Base-by-base conservation (phyloP, 495 filamentous ascomycete species). In the Neurospora sp. region DNA sequence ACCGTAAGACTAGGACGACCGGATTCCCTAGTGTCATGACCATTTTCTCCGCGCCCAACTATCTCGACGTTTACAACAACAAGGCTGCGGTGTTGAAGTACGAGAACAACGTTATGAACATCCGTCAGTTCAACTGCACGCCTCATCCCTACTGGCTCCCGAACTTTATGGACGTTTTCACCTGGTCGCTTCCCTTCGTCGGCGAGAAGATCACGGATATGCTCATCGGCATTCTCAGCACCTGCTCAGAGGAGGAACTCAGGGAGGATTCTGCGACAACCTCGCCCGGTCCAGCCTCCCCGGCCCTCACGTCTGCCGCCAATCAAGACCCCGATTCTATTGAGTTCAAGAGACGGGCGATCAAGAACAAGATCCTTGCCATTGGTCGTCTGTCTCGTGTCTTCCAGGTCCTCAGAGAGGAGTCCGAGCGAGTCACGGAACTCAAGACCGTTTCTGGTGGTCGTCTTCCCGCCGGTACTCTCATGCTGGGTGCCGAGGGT, bases 81-180 rank as follows among this genome's bases (percentile, higher is more conserved):
- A 99, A 99, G 83, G 96, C 96, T 1, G 96, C 96, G 0, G 96
- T 99, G 27, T 85, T 99, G 73, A 99, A 99, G 81, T 99, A 99
- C 80, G 96, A 99, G 81, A 99, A 99, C 83, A 99, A 99, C 79
- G 96, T 99, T 72, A 99, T 99, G 96, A 99, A 99, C 86, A 99
- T 99, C 79, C 89, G 96, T 39, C 96, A 99, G 80, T 99, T 99
- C 84, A 99, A 99, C 83, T 99, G 96, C 89, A 98, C 96, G 40
- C 96, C 96, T 8, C 96, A 99, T 82, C 96, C 96, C 18, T 99
- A 98, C 83, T 99, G 96, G 96, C 89, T 99, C 42, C 96, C 96
- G 65, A 99, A 99, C 83, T 99, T 99, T 81, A 99, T 99, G 96
- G 96, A 99, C 79, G 96, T 99, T 69, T 98, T 99, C 82, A 99